These are phyloP conservation scores for Erigeron canadensis DNA, from an alignment of 129 eudicot genomes.

Conservation along the genomic window DNA sequence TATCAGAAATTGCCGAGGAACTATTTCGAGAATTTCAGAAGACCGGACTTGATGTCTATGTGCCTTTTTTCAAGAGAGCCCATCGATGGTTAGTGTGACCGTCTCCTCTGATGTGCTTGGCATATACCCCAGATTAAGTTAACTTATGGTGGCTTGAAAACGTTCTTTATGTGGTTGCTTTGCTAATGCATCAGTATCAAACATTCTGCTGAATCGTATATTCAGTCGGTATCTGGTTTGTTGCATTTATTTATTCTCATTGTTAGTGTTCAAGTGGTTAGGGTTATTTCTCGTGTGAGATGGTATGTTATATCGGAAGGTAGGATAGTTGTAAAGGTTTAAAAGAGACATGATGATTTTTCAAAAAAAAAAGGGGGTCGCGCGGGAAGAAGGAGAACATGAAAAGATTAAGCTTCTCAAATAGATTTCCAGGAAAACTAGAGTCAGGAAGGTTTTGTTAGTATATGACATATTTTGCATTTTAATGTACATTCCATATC, in stretches of 20 bases:
- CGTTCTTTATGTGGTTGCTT: neutral
- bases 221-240: neutral
- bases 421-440: too few species aligned
- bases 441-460: neutral
- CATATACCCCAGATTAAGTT: neutral
- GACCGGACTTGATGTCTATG: conserved; percentile 57
- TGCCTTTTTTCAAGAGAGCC: conserved; percentile 81
- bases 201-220: neutral
- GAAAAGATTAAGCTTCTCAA: too few species aligned
- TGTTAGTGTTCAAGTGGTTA: too few species aligned
- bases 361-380: too few species aligned
- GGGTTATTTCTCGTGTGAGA: too few species aligned
- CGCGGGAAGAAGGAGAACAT: too few species aligned
- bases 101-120: neutral
- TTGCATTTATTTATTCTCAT: neutral
- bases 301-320: too few species aligned
- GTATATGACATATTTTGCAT: neutral
- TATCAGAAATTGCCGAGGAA: conserved; percentile 69
- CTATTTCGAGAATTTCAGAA: conserved; percentile 67
- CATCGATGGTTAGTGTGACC: conserved; percentile 75
- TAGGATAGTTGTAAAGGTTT: too few species aligned
- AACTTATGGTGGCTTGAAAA: neutral
- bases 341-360: too few species aligned
- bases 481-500: neutral
- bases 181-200: neutral